A percentile compares a stretch with the other conserved stretches of the same genome.
These are phyloP conservation scores for Aspergillus sp. DNA, from an alignment of 2,329 filamentous ascomycete species.

Conservation along the genomic window DNA sequence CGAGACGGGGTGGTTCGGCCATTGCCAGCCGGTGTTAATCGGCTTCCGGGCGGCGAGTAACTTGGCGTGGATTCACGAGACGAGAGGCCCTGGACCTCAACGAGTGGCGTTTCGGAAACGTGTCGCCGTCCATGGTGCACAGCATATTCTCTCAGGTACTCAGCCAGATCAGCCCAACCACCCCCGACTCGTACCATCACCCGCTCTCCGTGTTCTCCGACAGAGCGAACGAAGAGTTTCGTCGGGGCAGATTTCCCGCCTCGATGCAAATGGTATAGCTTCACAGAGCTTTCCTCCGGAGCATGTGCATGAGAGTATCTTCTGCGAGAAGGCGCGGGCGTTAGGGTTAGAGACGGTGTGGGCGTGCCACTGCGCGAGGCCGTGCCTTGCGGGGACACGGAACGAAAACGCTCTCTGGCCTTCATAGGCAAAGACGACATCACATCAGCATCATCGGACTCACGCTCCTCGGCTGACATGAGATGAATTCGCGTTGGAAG, in stretches of 20 bases:
- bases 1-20: slow-evolving; percentile 37
- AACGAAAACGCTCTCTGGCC: slow-evolving; percentile 43
- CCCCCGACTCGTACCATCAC: slow-evolving; percentile 98
- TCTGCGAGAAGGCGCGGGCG: slow-evolving; percentile 51
- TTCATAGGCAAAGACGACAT: slow-evolving; percentile 35
- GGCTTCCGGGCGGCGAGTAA: slow-evolving; percentile 27
- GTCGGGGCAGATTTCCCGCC: slow-evolving; percentile 83
- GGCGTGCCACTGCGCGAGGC: slow-evolving; percentile 54
- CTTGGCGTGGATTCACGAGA: slow-evolving; percentile 30
- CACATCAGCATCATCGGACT: slow-evolving; percentile 31
- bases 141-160: slow-evolving; percentile 92
- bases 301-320: slow-evolving; percentile 36
- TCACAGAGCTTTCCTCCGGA: slow-evolving; percentile 69
- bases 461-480: slow-evolving; percentile 49
- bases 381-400: slow-evolving; percentile 33
- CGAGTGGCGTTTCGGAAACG: slow-evolving; percentile 52
- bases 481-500: slow-evolving; percentile 80
- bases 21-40: slow-evolving; percentile 20
- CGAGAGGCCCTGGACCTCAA: slow-evolving; percentile 56
- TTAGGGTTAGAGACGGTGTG: slow-evolving; percentile 68
- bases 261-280: slow-evolving; percentile 86
- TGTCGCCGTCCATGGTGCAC: slow-evolving; percentile 81
- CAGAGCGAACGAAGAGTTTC: slow-evolving; percentile 89
- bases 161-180: slow-evolving; percentile 95
- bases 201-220: slow-evolving; percentile 84